Evolutionary conservation across 768 basidiomycete species (phyloP).

Genomic region (Boletus speciosus): DNA sequence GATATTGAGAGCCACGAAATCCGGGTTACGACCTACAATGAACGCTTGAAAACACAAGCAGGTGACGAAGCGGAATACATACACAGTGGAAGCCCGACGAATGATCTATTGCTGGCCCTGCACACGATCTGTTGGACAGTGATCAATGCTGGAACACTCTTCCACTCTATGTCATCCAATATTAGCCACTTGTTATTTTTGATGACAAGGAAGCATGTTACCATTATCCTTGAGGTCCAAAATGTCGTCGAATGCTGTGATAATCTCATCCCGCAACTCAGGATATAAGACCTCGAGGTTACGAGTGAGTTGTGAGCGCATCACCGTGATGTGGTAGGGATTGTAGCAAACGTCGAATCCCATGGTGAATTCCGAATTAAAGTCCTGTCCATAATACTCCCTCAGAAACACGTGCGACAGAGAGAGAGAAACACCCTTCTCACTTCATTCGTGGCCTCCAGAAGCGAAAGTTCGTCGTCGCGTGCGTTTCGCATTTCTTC

Average conservation of each 20-base stretch:
- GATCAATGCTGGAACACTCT: constrained; percentile 24
- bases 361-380: constrained; percentile 38
- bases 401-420: neutral
- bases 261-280: constrained; percentile 43
- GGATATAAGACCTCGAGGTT: constrained; percentile 37
- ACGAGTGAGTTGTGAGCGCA: constrained; percentile 33
- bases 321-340: constrained; percentile 26
- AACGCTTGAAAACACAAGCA: neutral
- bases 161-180: constrained; percentile 37
- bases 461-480: constrained; percentile 36
- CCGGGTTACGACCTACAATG: constrained; percentile 36
- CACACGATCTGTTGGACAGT: constrained; percentile 35
- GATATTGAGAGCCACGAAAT: constrained; percentile 30
- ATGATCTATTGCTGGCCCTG: constrained; percentile 42
- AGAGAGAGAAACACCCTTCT: neutral
- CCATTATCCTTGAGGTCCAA: constrained; percentile 23
- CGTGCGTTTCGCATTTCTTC: constrained; percentile 40
- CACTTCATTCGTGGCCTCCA: constrained; percentile 35
- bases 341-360: constrained; percentile 27
- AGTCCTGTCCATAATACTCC: constrained; percentile 22
- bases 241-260: constrained; percentile 35
- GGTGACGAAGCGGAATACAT: neutral
- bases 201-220: neutral
- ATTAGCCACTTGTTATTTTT: neutral
- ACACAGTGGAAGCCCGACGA: constrained; percentile 51